Base-by-base conservation (phyloP, 2,329 filamentous ascomycete genomes). In the Colletotrichum sp. region DNA sequence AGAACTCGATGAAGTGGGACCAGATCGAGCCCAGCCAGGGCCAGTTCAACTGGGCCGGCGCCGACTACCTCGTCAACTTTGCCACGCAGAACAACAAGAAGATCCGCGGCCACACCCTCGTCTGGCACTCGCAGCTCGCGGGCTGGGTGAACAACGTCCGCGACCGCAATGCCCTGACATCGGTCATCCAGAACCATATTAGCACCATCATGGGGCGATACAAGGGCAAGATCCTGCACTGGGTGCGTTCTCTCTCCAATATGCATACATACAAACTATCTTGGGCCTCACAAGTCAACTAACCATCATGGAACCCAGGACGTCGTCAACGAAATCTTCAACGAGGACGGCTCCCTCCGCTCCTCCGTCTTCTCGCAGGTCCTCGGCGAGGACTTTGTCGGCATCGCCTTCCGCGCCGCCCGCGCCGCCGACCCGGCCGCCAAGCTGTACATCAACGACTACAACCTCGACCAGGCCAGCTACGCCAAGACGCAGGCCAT, bases 381-480 rank as follows among this genome's bases (percentile, higher is more conserved):
- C 4, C 89, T 95, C 6, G 93, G 93, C 60, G 93, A 95, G 84
- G 89, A 90, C 82, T 95, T 93, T 81, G 91, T 95, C 69, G 86
- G 87, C 26, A 93, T 94, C 79, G 93, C 93, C 43, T 95, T 95
- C 85, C 87, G 90, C 68, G 91, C 93, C 13, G 94, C 94, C 24
- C 89, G 90, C 68, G 87, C 87, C 10, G 93, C 92, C 16, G 94
- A 95, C 82, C 92, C 93, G 4, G 80, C 84, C 72, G 93, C 92
- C 4, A 93, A 93, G 84, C 87, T 95, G 52, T 96, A 94, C 86
- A 94, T 95, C 85, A 96, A 95, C 84, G 93, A 95, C 83, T 91
- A 89, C 84, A 94, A 94, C 85, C 89, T 94, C 68, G 93, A 94
- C 84, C 86, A 83, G 59, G 88, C 92, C 21, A 88, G 79, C 78